Base-by-base conservation (phyloP, 345 rosid species). In the Heritiera littoralis region DNA sequence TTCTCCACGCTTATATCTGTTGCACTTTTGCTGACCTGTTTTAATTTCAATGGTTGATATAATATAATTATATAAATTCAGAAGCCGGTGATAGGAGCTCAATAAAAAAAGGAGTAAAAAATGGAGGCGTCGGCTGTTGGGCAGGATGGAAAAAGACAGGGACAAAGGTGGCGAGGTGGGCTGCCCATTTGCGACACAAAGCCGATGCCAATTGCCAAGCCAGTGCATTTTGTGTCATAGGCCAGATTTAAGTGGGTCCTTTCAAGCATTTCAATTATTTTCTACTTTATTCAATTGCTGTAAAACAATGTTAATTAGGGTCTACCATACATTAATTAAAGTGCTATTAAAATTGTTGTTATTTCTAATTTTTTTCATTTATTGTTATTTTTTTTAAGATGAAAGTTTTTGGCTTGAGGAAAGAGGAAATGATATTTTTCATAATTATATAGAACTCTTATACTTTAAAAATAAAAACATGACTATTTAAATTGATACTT, bases 131-230 rank as follows among this genome's bases (percentile, higher is more conserved):
- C 60, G 83, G 66, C 74, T 74, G 81, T 2, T 56, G 43, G 72
- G n/a, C 13, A 12, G 13, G 40, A 15, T 0, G 13, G 59, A 56
- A 48, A 43, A 59, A 13, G 82, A 78, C 76, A 70, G 18, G 17
- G 58, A 15, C 28, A 52, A 32, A 52, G 43, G 18, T 48, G 73
- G 49, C 43, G 72, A n/a, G 88, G 72, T 79, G 84, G 79, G 77
- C 83, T 48, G 85, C 66, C 72, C 23, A 75, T 41, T 43, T 52
- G 55, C 23, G 2, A 20, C 17, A 17, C 7, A 9, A 43, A 35
- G 38, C 38, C 38, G 38, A 35, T 35, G 38, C 38, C 1, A 35
- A 35, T 2, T 35, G 7, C 72, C 2, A 9, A 55, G 41, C 81
- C 75, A 48, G 76, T 35, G 78, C 43, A 74, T 32, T 45, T 14